Evolutionary conservation across 2,329 filamentous ascomycete genomes (phyloP), one percentile per base, ranked within the genome.

Genomic region (Zymoseptoria ardabiliae): DNA sequence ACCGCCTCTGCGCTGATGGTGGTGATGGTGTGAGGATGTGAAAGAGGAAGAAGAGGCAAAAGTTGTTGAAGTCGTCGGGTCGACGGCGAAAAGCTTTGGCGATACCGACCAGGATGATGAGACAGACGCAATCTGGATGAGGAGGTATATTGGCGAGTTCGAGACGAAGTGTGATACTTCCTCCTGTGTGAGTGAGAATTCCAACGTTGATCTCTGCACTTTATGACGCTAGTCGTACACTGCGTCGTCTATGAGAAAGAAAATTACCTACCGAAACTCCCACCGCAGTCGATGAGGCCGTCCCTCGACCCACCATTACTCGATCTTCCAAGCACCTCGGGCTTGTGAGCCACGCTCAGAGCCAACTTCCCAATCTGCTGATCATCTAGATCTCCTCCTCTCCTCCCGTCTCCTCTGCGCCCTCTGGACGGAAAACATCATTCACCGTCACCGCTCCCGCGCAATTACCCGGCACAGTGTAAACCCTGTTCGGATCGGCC

Each of bases 401-500:
- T 28, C 25, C 25, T 9, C 25, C 25, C 25, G 25, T 28, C 25
- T 28, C 25, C 25, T 28, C 25, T 28, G 25, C 25, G 2, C 22
- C 22, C 3, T 28, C 25, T 28, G 25, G 25, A 28, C 25, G 25
- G 21, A 35, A 54, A n/a, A 54, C 52, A 2, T 35, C 52, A 21
- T 54, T 28, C 7, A 28, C 8, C 7, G 25, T 28, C 8, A 28
- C 25, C 25, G 25, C 25, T 28, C 25, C 25, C 25, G 25, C 25
- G 8, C 25, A 28, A 9, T 28, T 28, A 3, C 25, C 25, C 22
- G 56, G 50, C 17, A 62, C 58, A 0, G 69, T 73, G 59, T 71
- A 77, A 5, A 55, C 62, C 11, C 74, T 68, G 59, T 78, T 76
- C 3, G 73, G 71, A 62, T 86, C 85, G 50, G 73, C 76, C 75